Base-by-base conservation (phyloP, 208 protist genomes). In the Herpetomonas tarakana region DNA sequence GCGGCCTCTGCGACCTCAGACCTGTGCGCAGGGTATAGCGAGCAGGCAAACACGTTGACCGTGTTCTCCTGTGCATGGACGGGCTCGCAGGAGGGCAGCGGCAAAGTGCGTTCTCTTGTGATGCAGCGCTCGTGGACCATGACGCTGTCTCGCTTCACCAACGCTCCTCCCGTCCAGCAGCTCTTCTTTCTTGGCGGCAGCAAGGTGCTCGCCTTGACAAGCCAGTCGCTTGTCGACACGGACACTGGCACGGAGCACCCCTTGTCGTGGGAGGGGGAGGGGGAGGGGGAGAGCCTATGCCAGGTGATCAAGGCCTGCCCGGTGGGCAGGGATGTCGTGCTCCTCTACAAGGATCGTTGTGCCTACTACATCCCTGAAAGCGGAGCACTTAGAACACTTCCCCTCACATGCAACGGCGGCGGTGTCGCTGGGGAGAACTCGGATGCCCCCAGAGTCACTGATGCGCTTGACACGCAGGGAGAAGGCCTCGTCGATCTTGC, bases 31-130 rank as follows among this genome's bases (percentile, higher is more conserved):
- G 55, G 55, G 55, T 49, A 56, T 56, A 41, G 29, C 18, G 25
- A 50, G 2, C 25, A 24, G 12, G 44, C 41, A 7, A 22, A 47
- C 25, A 60, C 31, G 7, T 18, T 60, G 22, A 39, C 28, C 25
- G 38, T 38, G 2, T 63, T 63, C 46, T 54, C 26, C 28, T 44
- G 45, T 18, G 16, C 27, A 9, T 55, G 58, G 58, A 63, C 56
- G 45, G 25, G n/a, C 2, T 12, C 28, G 6, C 2, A 28, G 1
- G 35, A 31, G 24, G 19, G 35, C 35, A 26, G 1, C 11, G 18
- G 1, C 18, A 56, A 11, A 3, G 30, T n/a, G 7, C 52, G 28
- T 31, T 41, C 35, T 14, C 14, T 41, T 6, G 14, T 14, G 35
- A 6, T 41, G 14, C 35, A 41, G 35, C 35, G 35, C 35, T 41